Percentiles rank a stretch among this genome's conserved stretches.
phyloP scores from a whole-genome alignment of 192 early-diverging fungal genomes.

The Chytriomyces sp. region DNA sequence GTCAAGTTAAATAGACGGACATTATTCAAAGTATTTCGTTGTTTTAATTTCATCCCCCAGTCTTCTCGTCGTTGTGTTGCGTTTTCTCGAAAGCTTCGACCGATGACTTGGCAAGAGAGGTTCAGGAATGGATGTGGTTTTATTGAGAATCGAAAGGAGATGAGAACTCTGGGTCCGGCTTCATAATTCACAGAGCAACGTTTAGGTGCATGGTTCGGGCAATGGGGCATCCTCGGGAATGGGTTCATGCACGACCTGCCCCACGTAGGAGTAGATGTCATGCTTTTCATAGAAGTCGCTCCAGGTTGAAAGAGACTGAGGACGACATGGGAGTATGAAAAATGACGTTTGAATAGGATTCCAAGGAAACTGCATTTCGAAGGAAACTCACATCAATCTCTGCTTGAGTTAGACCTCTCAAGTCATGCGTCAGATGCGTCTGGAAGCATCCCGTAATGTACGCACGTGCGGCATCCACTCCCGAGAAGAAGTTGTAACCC shows the following conservation, averaged over 20 bases:
- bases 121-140: no score
- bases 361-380: neutral
- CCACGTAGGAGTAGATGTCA: conserved; percentile 86
- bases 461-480: conserved; percentile 89
- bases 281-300: conserved; percentile 85
- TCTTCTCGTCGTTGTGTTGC: no score
- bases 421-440: conserved; percentile 91
- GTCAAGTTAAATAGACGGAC: no score
- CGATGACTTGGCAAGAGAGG: no score
- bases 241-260: conserved; percentile 77
- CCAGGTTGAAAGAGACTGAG: conserved; percentile 78
- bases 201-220: conserved; percentile 74
- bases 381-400: conserved; percentile 71
- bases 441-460: conserved; percentile 95
- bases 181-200: no score
- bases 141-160: no score
- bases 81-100: no score
- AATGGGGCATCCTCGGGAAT: conserved; percentile 84
- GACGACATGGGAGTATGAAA: neutral
- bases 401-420: conserved; percentile 76
- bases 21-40: no score
- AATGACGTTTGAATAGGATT: neutral
- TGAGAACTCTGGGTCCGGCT: no score
- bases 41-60: no score
- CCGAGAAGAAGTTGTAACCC: conserved; percentile 87